phyloP scores from a whole-genome alignment of 495 filamentous ascomycete genomes.

The Neurospora intermedia region DNA sequence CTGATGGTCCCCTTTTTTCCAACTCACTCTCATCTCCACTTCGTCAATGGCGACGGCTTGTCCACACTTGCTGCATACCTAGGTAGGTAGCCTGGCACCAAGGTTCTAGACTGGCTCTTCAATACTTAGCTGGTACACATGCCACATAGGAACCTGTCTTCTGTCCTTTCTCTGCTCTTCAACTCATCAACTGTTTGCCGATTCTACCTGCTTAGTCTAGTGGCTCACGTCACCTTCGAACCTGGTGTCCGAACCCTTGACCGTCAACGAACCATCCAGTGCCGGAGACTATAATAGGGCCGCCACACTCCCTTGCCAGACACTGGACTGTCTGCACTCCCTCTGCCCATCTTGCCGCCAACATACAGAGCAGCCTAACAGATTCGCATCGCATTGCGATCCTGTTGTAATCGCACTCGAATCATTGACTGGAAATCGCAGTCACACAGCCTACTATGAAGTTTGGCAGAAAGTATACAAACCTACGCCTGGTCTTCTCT shows the following conservation, averaged over 20 bases:
- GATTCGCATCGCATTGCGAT: background rate
- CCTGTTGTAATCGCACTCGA: background rate
- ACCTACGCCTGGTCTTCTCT: background rate
- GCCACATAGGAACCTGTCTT: background rate
- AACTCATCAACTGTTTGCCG: background rate
- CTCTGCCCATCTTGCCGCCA: background rate
- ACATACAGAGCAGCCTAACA: background rate
- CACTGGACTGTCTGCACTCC: background rate
- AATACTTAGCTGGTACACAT: background rate
- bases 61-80: background rate
- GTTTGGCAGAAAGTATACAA: conserved; percentile 58
- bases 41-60: background rate
- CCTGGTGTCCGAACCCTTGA: background rate
- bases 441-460: conserved; percentile 46
- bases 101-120: background rate
- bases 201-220: background rate
- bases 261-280: background rate
- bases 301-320: background rate
- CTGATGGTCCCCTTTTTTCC: background rate
- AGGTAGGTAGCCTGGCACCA: background rate
- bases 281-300: background rate
- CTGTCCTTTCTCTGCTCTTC: background rate
- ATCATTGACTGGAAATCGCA: background rate
- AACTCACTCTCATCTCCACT: background rate
- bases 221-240: background rate